phyloP scores from a whole-genome alignment of 306 rosid species.

The Cercis canadensis region DNA sequence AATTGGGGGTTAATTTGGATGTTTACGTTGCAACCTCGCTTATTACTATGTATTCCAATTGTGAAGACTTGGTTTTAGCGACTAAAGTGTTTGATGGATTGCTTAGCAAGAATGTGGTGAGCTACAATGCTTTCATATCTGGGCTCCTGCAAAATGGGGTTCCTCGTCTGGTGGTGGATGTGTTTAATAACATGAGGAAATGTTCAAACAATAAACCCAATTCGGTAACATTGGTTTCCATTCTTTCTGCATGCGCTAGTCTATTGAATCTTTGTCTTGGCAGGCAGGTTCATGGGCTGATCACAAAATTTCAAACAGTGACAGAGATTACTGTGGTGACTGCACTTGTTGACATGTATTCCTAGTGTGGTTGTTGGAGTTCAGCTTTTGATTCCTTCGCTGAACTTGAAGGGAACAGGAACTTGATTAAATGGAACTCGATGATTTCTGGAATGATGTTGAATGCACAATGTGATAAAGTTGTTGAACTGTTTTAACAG shows the following conservation, averaged over 20 bases:
- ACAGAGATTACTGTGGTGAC: slow-evolving; percentile 57
- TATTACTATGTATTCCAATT: slow-evolving; percentile 58
- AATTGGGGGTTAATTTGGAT: slow-evolving; percentile 66
- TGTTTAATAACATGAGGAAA: slow-evolving; percentile 59
- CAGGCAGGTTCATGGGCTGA: slow-evolving; percentile 70
- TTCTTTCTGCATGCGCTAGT: slow-evolving; percentile 62
- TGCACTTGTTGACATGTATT: slow-evolving; percentile 72
- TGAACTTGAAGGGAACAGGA: slow-evolving; percentile 41
- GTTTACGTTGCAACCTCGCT: slow-evolving; percentile 68
- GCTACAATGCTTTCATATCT: slow-evolving; percentile 67
- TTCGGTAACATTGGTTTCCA: slow-evolving; percentile 60
- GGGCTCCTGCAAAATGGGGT: slow-evolving; percentile 65
- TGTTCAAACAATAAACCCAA: slow-evolving; percentile 41
- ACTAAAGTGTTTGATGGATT: slow-evolving; percentile 55
- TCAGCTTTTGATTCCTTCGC: slow-evolving; percentile 50
- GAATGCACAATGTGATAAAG: slow-evolving; percentile 54
- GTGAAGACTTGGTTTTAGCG: slow-evolving; percentile 47
- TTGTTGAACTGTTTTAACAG: slow-evolving; percentile 53
- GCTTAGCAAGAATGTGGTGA: slow-evolving; percentile 60
- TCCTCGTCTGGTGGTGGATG: slow-evolving; percentile 49
- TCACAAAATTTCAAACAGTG: slow-evolving; percentile 41
- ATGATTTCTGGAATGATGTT: slow-evolving; percentile 74
- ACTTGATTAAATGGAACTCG: slow-evolving; percentile 73
- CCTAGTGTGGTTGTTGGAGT: slow-evolving; percentile 71
- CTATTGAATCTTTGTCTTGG: slow-evolving; percentile 53